Percentiles rank a stretch among this genome's conserved stretches.
These are phyloP conservation scores for Capsicum rhomboideum DNA, from an alignment of 257 asterid species.

Conservation along the genomic window DNA sequence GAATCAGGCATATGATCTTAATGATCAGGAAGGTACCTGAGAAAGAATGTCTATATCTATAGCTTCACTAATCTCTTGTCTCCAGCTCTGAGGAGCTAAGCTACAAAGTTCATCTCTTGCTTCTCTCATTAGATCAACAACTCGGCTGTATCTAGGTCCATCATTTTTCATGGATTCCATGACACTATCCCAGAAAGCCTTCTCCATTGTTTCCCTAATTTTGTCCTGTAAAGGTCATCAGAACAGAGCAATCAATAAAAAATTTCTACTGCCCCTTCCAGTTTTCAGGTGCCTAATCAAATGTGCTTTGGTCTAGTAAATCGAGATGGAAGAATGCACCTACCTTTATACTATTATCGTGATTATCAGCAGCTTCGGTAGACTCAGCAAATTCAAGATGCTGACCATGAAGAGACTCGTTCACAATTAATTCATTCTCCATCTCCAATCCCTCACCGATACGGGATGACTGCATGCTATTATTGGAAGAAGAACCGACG, in stretches of 20 bases:
- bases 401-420: conserved; percentile 81
- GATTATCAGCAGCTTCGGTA: conserved; percentile 20
- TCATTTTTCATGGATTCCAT: conserved; percentile 65
- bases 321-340: conserved; percentile 4
- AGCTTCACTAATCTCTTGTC: conserved; percentile 53
- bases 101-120: conserved; percentile 72
- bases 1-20: background rate
- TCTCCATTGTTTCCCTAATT: conserved; percentile 64
- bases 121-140: conserved; percentile 73
- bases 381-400: conserved; percentile 33
- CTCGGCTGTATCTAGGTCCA: conserved; percentile 47
- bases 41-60: conserved; percentile 73
- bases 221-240: conserved; percentile 37
- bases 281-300: background rate
- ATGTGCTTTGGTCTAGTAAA: background rate
- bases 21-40: conserved; percentile 39
- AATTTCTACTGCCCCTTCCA: background rate
- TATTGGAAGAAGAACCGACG: conserved; percentile 20
- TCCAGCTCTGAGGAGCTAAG: conserved; percentile 86
- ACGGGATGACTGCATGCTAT: conserved; percentile 4
- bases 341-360: conserved; percentile 39
- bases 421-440: conserved; percentile 76
- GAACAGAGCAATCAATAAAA: background rate
- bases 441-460: conserved; percentile 37
- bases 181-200: conserved; percentile 92